phyloP scores from a whole-genome alignment of 2,329 filamentous ascomycete species.

The Penicillium paneum region DNA sequence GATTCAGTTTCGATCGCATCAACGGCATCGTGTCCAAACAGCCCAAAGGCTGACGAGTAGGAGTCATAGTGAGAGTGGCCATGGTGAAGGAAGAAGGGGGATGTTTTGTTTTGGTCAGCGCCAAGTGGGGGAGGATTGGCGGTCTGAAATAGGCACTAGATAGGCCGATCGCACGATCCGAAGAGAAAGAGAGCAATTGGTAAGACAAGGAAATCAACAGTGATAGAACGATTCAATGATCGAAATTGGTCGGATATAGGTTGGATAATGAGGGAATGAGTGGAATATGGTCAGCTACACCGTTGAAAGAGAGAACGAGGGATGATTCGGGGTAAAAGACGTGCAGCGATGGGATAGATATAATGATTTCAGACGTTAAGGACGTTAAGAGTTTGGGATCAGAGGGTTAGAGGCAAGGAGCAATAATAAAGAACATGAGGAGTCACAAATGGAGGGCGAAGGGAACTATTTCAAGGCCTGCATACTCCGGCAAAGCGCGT shows the following conservation, averaged over 20 bases:
- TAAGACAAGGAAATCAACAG: not conserved
- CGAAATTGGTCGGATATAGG: not conserved
- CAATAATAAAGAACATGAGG: not conserved
- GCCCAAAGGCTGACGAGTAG: constrained; percentile 36
- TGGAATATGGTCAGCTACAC: not conserved
- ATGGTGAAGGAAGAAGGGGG: constrained; percentile 19
- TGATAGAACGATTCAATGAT: constrained; percentile 6
- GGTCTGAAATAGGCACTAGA: constrained; percentile 12
- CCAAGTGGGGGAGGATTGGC: constrained; percentile 29
- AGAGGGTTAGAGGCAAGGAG: constrained; percentile 8
- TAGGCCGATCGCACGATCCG: constrained; percentile 3
- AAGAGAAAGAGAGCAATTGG: not conserved
- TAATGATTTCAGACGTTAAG: constrained; percentile 5
- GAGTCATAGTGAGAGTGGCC: constrained; percentile 37
- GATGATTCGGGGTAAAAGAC: not conserved
- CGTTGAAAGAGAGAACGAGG: constrained; percentile 4
- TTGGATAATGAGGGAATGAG: constrained; percentile 6
- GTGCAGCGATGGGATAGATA: constrained; percentile 7
- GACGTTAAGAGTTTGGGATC: not conserved
- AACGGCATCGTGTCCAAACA: constrained; percentile 34
- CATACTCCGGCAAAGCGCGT: constrained; percentile 13
- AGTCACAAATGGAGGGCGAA: constrained; percentile 11
- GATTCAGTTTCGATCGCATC: constrained; percentile 32
- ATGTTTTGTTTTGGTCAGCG: constrained; percentile 26
- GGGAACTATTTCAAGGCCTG: constrained; percentile 21